Evolutionary conservation across 768 basidiomycete species (phyloP).

Genomic region (Strobilomyces dryophilus): DNA sequence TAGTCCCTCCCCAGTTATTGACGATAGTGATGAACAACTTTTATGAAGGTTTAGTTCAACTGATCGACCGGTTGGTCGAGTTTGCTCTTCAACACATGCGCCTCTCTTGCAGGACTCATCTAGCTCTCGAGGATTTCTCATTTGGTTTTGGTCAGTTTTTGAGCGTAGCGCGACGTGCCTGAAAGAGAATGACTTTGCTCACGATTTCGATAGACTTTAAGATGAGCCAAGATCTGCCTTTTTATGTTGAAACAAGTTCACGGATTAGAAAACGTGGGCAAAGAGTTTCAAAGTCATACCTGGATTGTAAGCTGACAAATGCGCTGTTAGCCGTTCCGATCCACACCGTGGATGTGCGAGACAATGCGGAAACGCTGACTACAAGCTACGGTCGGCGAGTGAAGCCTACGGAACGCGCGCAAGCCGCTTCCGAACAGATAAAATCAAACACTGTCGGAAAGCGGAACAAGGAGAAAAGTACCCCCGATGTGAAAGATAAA

Average conservation of each 20-base stretch:
- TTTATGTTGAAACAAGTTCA: slow-evolving; percentile 23
- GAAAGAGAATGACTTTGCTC: background rate
- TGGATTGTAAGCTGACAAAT: slow-evolving; percentile 1
- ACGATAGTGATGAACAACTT: slow-evolving; percentile 29
- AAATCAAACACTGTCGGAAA: background rate
- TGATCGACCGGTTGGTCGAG: slow-evolving; percentile 25
- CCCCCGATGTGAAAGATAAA: background rate
- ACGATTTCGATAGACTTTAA: slow-evolving; percentile 18
- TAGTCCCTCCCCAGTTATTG: slow-evolving; percentile 16
- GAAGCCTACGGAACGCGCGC: slow-evolving; percentile 19
- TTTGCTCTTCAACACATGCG: slow-evolving; percentile 25
- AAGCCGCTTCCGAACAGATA: slow-evolving; percentile 6
- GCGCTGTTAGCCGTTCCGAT: slow-evolving; percentile 11
- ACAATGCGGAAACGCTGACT: slow-evolving; percentile 7
- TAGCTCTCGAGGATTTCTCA: slow-evolving; percentile 25
- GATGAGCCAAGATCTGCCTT: slow-evolving; percentile 31
- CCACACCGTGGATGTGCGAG: slow-evolving; percentile 1
- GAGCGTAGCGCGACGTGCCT: background rate
- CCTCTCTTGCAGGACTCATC: slow-evolving; percentile 9
- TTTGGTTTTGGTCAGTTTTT: slow-evolving; percentile 27
- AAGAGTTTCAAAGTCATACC: background rate
- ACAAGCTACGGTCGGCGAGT: slow-evolving; percentile 25
- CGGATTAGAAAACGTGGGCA: slow-evolving; percentile 25
- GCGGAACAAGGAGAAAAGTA: slow-evolving; percentile 5
- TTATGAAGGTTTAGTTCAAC: slow-evolving; percentile 27